These are phyloP conservation scores for Cyberlindnera americana DNA, from an alignment of 805 yeast species.

Conservation along the genomic window DNA sequence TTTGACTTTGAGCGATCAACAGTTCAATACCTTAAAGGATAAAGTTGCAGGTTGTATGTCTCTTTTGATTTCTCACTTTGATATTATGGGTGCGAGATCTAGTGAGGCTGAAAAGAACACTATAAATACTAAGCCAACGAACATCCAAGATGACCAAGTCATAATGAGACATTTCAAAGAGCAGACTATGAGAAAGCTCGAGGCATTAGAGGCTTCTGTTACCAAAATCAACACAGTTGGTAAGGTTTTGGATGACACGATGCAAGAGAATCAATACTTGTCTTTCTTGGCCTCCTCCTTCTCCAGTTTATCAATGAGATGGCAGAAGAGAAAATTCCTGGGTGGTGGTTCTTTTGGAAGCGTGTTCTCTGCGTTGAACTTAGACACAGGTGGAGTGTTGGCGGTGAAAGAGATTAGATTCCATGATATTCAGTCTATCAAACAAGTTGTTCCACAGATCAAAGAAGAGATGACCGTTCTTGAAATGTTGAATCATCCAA, in stretches of 20 bases:
- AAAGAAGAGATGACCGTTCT: constrained; percentile 96
- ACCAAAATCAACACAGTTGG: constrained; percentile 53
- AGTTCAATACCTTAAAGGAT: constrained; percentile 64
- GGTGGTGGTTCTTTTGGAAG: constrained; percentile 97
- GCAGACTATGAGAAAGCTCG: constrained; percentile 64
- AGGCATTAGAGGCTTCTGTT: constrained; percentile 53
- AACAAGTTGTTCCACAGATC: constrained; percentile 80
- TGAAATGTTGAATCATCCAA: constrained; percentile 94
- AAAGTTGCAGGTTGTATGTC: constrained; percentile 96
- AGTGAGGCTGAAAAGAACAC: constrained; percentile 54
- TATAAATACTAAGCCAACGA: constrained; percentile 37
- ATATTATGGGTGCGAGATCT: constrained; percentile 96
- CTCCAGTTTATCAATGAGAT: constrained; percentile 85
- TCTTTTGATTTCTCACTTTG: constrained; percentile 88
- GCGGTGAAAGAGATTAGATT: constrained; percentile 95
- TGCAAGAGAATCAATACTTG: constrained; percentile 82
- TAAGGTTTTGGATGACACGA: constrained; percentile 82
- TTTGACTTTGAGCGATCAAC: constrained; percentile 70
- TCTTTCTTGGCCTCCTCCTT: constrained; percentile 84
- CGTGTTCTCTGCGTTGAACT: constrained; percentile 86
- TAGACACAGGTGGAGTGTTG: constrained; percentile 93
- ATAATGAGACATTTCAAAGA: constrained; percentile 57
- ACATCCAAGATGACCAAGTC: constrained; percentile 51
- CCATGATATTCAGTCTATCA: constrained; percentile 82
- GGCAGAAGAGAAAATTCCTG: constrained; percentile 93